phyloP scores from a whole-genome alignment of 768 basidiomycete genomes.

The Boletus bicolor region DNA sequence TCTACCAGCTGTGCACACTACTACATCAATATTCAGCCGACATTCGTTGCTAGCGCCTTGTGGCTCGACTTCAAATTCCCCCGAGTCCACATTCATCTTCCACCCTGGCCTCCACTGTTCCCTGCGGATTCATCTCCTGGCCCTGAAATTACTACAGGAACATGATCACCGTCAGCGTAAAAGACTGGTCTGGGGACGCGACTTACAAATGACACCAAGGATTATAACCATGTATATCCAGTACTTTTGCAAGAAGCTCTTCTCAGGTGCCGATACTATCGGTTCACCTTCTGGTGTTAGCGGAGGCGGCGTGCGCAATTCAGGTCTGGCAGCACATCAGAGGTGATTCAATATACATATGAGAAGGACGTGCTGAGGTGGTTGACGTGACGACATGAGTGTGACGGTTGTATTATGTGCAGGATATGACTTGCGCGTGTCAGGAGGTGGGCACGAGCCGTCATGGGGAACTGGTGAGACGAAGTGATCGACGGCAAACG shows the following conservation, averaged over 20 bases:
- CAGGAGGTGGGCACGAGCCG: conserved; percentile 51
- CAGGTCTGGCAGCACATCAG: conserved; percentile 46
- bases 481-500: conserved; percentile 73
- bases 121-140: conserved; percentile 28
- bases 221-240: conserved; percentile 77
- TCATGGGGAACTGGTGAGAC: conserved; percentile 64
- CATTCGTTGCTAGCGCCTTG: not conserved
- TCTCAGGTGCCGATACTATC: conserved; percentile 59
- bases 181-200: not conserved
- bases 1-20: conserved; percentile 13
- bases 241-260: conserved; percentile 84
- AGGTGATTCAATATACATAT: not conserved
- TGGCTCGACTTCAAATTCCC: not conserved
- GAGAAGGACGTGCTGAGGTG: conserved; percentile 51
- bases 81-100: conserved; percentile 15
- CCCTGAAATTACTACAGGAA: conserved; percentile 27
- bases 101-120: conserved; percentile 20
- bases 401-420: conserved; percentile 53
- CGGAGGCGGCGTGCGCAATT: conserved; percentile 64
- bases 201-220: conserved; percentile 58
- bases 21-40: conserved; percentile 17
- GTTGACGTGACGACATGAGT: conserved; percentile 43
- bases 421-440: conserved; percentile 27
- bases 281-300: conserved; percentile 65
- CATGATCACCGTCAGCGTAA: not conserved